Evolutionary conservation across 352 stramenopile species (phyloP), one percentile per base, ranked within the genome.

Genomic region (Pythium vanterpoolii): DNA sequence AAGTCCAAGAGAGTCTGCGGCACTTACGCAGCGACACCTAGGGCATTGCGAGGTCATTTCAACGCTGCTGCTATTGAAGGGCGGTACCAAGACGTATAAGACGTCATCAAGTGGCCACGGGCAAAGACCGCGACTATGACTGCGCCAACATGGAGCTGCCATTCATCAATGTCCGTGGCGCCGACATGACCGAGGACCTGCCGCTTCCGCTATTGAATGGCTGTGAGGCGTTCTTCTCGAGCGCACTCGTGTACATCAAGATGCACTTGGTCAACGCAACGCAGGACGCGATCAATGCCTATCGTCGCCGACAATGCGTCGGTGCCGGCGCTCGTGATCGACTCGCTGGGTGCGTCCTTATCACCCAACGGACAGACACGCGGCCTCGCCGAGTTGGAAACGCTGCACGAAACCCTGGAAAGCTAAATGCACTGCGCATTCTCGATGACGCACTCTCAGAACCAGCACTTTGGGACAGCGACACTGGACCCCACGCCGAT

Each of bases 41-140:
- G 21, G 58, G 49, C 39, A 23, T 66, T 4, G 58, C n/a, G 48
- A 60, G 4, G 21, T 40, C 16, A 16, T 60, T 1, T 28, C 46
- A 27, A 26, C 44, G 9, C 31, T 62, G 1, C 8, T 42, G 9
- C 43, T 62, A 5, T 16, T 40, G 18, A 21, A 47, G 23, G 31
- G 45, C 33, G 38, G 30, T 45, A 51, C 28, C 46, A 56, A 38
- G 56, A 64, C 19, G 42, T 26, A 8, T 64, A 56, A 26, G 56
- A 64, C 36, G 51, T 56, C 27, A 47, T 64, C 47, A 56, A 51
- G 46, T 64, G 56, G 43, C 44, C 18, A 8, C 4, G 2, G 55
- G 30, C 11, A 7, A 36, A 3, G 31, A 46, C 30, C n/a, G 4
- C 44, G 11, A 48, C 23, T 55, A 64, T 28, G 54, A 62, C 43